Evolutionary conservation across 257 asterid genomes (phyloP), one percentile per base, ranked within the genome.

Genomic region (Cinchona pubescens): DNA sequence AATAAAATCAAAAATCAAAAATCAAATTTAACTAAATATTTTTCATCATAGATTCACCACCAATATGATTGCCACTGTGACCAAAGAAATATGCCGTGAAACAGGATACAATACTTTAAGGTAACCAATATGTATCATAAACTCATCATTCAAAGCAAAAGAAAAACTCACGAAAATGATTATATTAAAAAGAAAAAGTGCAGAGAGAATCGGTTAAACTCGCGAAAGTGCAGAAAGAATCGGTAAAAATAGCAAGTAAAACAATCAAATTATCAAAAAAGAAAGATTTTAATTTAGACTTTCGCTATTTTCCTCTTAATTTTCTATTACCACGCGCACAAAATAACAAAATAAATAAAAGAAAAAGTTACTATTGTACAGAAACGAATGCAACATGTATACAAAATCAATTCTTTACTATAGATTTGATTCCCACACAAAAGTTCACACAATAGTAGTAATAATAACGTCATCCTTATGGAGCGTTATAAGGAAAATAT

Each of bases 401-500:
- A 15, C 23, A 67, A 48, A 19, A 60, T 40, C 29, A 0, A 12
- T 75, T 25, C 67, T 38, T 67, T 25, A 35, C 67, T 14, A 4
- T 65, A 5, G 49, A 25, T 34, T 75, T 61, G 72, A 76, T 43
- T 56, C 72, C 25, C 27, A 16, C 7, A 21, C 65, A 43, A 42
- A 69, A 59, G 60, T 29, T 19, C 48, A 55, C 55, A 43, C 76
- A 35, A n/a, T n/a, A n/a, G n/a, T n/a, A n/a, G n/a, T n/a, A n/a
- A n/a, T n/a, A 15, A 2, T 19, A 7, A 25, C 3, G 38, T 75
- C 15, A 62, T 55, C 46, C 25, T 63, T 71, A 75, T 21, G 23
- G 23, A 48, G 62, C 34, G 15, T 71, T 75, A 55, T 45, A 32
- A 5, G 46, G n/a, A n/a, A 45, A 64, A 70, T n/a, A 76, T 43